These are phyloP conservation scores for Fusarium circinatum DNA, from an alignment of 2,329 filamentous ascomycete genomes.

Conservation along the genomic window DNA sequence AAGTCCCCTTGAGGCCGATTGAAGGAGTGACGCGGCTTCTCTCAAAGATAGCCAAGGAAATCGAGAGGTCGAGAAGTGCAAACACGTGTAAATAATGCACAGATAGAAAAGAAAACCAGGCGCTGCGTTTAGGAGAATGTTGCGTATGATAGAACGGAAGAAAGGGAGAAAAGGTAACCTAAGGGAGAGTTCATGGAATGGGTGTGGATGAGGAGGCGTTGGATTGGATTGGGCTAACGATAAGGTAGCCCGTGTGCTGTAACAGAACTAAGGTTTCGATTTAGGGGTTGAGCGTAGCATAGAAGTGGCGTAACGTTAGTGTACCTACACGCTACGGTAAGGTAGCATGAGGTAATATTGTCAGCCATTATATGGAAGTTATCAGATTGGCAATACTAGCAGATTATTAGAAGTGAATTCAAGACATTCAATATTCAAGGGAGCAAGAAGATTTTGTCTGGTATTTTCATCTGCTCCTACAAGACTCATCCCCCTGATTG, in stretches of 20 bases:
- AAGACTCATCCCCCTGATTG: not conserved
- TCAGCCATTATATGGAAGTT: not conserved
- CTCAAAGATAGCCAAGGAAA: slow-evolving; percentile 49
- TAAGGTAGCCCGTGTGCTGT: not conserved
- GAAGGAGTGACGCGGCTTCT: slow-evolving; percentile 50
- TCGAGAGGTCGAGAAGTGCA: slow-evolving; percentile 8
- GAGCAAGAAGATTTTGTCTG: not conserved
- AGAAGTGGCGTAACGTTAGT: slow-evolving; percentile 21
- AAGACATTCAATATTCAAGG: slow-evolving; percentile 8
- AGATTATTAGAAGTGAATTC: not conserved
- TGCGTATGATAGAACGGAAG: slow-evolving; percentile 14
- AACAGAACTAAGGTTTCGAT: slow-evolving; percentile 22
- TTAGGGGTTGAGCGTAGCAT: slow-evolving; percentile 22
- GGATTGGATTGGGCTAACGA: slow-evolving; percentile 9
- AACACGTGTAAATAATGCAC: slow-evolving; percentile 4
- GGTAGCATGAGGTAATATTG: not conserved
- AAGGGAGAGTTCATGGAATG: slow-evolving; percentile 33
- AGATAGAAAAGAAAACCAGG: slow-evolving; percentile 10
- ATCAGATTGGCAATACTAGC: not conserved
- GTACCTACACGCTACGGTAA: not conserved
- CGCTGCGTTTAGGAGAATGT: slow-evolving; percentile 24
- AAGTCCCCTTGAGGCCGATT: slow-evolving; percentile 8
- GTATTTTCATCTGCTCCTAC: not conserved
- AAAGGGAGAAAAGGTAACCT: slow-evolving; percentile 21
- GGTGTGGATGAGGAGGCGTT: slow-evolving; percentile 31